phyloP scores from a whole-genome alignment of 805 yeast genomes.

The Teunomyces tritomae region DNA sequence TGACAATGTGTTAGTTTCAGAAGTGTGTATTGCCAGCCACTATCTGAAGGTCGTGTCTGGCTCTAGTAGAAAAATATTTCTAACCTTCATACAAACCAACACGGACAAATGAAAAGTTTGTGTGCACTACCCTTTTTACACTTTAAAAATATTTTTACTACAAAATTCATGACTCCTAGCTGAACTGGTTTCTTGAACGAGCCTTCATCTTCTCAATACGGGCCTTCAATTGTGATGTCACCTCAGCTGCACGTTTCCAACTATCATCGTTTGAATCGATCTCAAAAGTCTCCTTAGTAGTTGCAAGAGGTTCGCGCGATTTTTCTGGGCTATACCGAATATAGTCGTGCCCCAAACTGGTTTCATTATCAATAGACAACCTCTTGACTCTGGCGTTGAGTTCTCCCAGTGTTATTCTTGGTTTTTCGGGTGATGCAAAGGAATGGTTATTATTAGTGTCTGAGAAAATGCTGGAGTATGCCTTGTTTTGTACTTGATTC shows the following conservation, averaged over 20 bases:
- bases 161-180: not conserved
- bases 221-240: conserved; percentile 79
- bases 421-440: conserved; percentile 10
- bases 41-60: not conserved
- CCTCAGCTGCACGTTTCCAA: conserved; percentile 90
- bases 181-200: conserved; percentile 28
- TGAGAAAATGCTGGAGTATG: conserved; percentile 3
- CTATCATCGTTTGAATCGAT: conserved; percentile 57
- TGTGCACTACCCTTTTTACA: not conserved
- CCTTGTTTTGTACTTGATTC: conserved; percentile 18
- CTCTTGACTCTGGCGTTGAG: conserved; percentile 42
- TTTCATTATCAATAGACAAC: conserved; percentile 25
- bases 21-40: not conserved
- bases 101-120: not conserved
- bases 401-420: conserved; percentile 31
- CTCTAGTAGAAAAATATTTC: not conserved
- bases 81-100: not conserved
- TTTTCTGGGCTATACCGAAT: conserved; percentile 21
- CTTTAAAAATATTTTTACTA: not conserved
- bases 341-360: conserved; percentile 18
- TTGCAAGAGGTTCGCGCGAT: conserved; percentile 13
- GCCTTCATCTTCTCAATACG: conserved; percentile 89
- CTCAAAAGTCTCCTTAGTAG: conserved; percentile 23
- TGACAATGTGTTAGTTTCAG: not conserved
- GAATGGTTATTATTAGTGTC: conserved; percentile 5